A percentile compares a stretch with the other conserved stretches of the same genome.
Evolutionary conservation across 768 basidiomycete species (phyloP).

Genomic region (Trametes cinnabarina): DNA sequence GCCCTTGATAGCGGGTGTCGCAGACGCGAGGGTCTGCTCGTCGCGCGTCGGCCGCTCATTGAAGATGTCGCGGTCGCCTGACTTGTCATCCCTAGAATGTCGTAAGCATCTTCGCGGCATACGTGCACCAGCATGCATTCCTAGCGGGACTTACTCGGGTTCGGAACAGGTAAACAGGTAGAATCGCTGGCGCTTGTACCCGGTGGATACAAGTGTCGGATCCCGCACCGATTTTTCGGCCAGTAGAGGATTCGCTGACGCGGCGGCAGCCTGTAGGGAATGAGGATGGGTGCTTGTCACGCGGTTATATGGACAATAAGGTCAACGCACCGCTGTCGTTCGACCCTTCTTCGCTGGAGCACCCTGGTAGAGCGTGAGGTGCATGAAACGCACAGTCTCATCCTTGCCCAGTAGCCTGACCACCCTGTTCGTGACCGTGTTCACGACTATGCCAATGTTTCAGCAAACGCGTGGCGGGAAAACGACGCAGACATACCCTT

Average conservation of each 20-base stretch:
- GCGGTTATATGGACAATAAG: background rate
- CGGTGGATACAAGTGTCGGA: constrained; percentile 90
- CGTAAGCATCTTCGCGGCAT: background rate
- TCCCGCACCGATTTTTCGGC: constrained; percentile 82
- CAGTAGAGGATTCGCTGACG: constrained; percentile 92
- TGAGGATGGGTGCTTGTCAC: constrained; percentile 10
- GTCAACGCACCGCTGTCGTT: constrained; percentile 66
- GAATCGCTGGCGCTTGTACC: constrained; percentile 89
- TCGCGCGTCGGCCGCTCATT: constrained; percentile 97
- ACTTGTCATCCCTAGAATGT: constrained; percentile 68
- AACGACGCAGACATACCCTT: constrained; percentile 61
- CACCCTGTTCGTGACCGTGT: constrained; percentile 91
- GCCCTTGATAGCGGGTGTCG: constrained; percentile 45
- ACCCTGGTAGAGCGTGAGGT: constrained; percentile 89
- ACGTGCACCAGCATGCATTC: background rate
- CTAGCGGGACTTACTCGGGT: constrained; percentile 71
- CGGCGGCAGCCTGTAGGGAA: constrained; percentile 75
- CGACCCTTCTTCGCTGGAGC: constrained; percentile 84
- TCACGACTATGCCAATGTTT: constrained; percentile 63
- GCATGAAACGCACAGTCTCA: constrained; percentile 87
- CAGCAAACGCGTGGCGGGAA: background rate
- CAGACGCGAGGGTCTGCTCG: constrained; percentile 83
- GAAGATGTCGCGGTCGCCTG: constrained; percentile 92
- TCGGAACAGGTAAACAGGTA: constrained; percentile 91
- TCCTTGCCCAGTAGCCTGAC: constrained; percentile 88